Evolutionary conservation across 345 rosid species (phyloP).

Genomic region (Tarenaya hassleriana): DNA sequence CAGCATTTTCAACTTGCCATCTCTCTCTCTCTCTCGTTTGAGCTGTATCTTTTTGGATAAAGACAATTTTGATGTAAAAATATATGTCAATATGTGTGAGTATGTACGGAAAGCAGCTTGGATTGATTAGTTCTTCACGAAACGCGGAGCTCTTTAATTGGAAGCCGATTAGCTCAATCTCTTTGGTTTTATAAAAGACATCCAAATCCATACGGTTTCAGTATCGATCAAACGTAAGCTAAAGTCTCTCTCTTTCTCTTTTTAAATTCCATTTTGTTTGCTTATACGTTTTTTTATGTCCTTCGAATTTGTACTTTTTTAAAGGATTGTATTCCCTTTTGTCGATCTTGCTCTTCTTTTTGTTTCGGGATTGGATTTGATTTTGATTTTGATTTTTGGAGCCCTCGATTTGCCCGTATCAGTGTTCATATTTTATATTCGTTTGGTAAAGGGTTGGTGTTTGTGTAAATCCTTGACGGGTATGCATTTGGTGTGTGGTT

Average conservation of each 20-base stretch:
- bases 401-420: neutral
- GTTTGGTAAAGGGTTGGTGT: conserved; percentile 1
- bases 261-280: conserved; percentile 2
- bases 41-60: conserved; percentile 11
- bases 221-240: conserved; percentile 37
- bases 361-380: neutral
- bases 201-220: conserved; percentile 12
- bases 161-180: conserved; percentile 33
- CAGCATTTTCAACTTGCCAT: conserved; percentile 17
- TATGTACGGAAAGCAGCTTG: neutral
- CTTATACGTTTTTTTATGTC: conserved; percentile 5
- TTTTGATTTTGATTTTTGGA: conserved; percentile 5
- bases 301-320: neutral
- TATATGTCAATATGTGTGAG: conserved; percentile 11
- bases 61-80: conserved; percentile 4
- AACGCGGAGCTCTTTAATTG: conserved; percentile 25
- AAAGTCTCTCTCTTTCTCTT: conserved; percentile 9
- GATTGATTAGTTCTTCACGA: conserved; percentile 13
- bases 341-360: conserved; percentile 11
- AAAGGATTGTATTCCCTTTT: neutral
- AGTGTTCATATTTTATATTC: neutral
- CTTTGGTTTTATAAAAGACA: neutral
- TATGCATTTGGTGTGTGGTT: conserved; percentile 19
- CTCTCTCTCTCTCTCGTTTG: conserved; percentile 13
- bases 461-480: conserved; percentile 11